Evolutionary conservation across 208 protist species (phyloP).

Genomic region (Porcisia hertigi): DNA sequence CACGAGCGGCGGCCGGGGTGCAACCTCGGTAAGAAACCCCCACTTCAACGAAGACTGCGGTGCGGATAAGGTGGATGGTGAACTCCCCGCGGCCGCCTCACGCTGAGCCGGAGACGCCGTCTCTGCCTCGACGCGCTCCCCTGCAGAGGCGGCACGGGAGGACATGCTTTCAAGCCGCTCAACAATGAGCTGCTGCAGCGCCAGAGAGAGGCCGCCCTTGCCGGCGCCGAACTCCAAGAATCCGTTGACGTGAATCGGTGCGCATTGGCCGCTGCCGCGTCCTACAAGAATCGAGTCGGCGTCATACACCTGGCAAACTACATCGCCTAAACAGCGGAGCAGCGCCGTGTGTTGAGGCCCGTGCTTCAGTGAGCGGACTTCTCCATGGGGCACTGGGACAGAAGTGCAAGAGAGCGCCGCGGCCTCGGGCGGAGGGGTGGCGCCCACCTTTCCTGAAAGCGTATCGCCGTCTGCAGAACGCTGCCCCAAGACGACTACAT

Average conservation of each 20-base stretch:
- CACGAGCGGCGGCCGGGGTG: slow-evolving; percentile 31
- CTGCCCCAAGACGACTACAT: slow-evolving; percentile 22
- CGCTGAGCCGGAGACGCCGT: not conserved
- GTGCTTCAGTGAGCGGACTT: slow-evolving; percentile 55
- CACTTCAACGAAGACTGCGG: slow-evolving; percentile 1
- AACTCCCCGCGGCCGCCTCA: not conserved
- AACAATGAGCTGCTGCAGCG: slow-evolving; percentile 53
- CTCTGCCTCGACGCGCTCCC: not conserved
- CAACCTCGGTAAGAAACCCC: slow-evolving; percentile 22
- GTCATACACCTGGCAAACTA: slow-evolving; percentile 13
- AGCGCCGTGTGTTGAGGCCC: slow-evolving; percentile 63
- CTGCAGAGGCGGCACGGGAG: not conserved
- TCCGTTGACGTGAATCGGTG: slow-evolving; percentile 29
- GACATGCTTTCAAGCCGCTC: not conserved
- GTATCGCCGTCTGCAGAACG: not conserved
- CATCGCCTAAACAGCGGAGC: slow-evolving; percentile 48
- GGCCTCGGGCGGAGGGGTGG: not conserved
- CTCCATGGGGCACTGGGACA: not conserved
- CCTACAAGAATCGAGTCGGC: slow-evolving; percentile 11
- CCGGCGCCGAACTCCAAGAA: slow-evolving; percentile 80
- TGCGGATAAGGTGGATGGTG: not conserved
- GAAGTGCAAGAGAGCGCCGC: not conserved
- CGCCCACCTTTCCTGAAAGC: not conserved
- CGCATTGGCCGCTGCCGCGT: not conserved
- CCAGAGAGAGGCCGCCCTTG: slow-evolving; percentile 71